Conservation (phyloP, 257 asterid species). For the Solanum virginianum region DNA sequence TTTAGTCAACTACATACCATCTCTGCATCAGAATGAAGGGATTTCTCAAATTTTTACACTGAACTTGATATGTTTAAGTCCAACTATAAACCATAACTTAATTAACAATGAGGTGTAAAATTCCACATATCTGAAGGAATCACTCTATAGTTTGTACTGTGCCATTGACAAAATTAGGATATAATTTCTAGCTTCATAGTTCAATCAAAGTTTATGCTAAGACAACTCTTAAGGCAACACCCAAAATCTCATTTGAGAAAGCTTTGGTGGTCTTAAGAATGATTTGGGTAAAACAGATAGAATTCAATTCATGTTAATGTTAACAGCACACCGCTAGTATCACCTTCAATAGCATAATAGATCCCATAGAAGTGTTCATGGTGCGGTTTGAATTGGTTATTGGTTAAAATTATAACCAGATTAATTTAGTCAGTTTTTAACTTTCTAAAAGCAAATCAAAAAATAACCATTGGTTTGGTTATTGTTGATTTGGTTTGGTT, state of each 20-base stretch:
- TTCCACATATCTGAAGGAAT: not conserved
- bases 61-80: not conserved
- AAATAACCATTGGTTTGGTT: too few relatives aligned
- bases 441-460: too few relatives aligned
- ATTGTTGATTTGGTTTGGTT: too few relatives aligned
- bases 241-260: not conserved
- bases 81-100: not conserved
- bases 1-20: not conserved
- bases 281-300: not conserved
- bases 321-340: not conserved
- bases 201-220: not conserved
- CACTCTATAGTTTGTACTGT: not conserved
- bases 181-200: not conserved
- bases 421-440: too few relatives aligned
- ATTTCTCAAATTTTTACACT: not conserved
- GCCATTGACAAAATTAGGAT: not conserved
- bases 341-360: not conserved
- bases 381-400: too few relatives aligned
- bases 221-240: not conserved
- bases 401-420: too few relatives aligned
- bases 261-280: not conserved
- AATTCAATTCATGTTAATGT: not conserved
- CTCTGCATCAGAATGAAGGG: not conserved
- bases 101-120: not conserved
- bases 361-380: not conserved